Evolutionary conservation across 345 rosid species (phyloP).

Genomic region (Gossypium turneri): DNA sequence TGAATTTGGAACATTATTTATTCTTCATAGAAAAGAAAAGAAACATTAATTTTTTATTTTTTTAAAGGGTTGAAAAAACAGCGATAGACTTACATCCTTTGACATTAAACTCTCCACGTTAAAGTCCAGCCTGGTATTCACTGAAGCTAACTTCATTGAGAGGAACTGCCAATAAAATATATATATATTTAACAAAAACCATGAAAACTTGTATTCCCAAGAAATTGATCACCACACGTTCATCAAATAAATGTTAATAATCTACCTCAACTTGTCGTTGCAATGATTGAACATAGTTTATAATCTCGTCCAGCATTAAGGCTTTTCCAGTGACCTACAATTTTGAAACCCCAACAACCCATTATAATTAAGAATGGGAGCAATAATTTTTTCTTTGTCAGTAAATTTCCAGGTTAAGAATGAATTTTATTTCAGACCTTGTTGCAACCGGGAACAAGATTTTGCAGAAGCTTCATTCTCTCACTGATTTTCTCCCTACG

Average conservation of each 20-base stretch:
- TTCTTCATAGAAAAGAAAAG: background rate
- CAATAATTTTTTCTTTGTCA: background rate
- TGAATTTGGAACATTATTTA: background rate
- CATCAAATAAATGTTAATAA: constrained; percentile 7
- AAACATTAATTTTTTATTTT: background rate
- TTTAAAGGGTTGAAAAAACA: background rate
- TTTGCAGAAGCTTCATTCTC: constrained; percentile 93
- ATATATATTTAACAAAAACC: background rate
- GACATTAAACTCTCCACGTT: constrained; percentile 51
- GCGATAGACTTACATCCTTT: constrained; percentile 57
- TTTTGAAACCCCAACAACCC: background rate
- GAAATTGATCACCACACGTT: constrained; percentile 16
- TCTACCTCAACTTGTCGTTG: constrained; percentile 94
- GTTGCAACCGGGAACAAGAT: constrained; percentile 96
- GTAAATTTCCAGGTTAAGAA: background rate
- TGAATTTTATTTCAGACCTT: constrained; percentile 40
- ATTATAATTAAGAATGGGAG: background rate
- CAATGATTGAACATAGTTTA: constrained; percentile 88
- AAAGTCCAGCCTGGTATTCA: constrained; percentile 70
- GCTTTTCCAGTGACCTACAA: constrained; percentile 82
- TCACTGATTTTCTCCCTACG: constrained; percentile 95
- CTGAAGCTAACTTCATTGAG: constrained; percentile 91
- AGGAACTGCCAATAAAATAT: constrained; percentile 54
- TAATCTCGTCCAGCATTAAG: constrained; percentile 84
- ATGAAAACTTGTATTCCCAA: constrained; percentile 24